phyloP scores from a whole-genome alignment of 768 basidiomycete species.

The Lentinula detonsa region DNA sequence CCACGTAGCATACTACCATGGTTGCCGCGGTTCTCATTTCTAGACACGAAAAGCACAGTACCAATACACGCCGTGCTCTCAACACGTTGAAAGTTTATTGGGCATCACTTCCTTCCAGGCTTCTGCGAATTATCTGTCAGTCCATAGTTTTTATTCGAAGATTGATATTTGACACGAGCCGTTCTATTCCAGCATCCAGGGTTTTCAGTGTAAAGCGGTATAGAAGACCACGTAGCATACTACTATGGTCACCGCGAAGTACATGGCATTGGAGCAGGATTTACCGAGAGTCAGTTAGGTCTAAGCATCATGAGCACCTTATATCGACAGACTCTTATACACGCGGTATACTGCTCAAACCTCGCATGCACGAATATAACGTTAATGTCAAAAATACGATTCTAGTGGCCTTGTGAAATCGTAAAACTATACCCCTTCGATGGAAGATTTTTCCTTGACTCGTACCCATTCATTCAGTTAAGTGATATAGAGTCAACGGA shows the following conservation, averaged over 20 bases:
- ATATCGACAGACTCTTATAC: neutral
- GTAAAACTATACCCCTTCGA: too few species aligned
- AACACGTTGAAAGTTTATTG: neutral
- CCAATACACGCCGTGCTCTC: neutral
- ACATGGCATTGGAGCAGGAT: neutral
- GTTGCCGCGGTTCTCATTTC: neutral
- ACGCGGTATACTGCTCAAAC: neutral
- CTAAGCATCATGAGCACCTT: neutral
- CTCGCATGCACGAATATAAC: neutral
- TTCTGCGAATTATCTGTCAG: neutral
- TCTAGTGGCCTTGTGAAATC: neutral
- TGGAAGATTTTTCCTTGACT: too few species aligned
- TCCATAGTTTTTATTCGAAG: neutral
- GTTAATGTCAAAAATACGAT: neutral
- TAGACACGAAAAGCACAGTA: neutral
- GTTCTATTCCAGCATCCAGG: neutral
- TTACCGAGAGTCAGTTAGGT: neutral
- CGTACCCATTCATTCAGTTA: too few species aligned
- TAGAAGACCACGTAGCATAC: neutral
- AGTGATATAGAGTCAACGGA: too few species aligned
- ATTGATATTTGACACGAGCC: neutral
- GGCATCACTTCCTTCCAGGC: neutral
- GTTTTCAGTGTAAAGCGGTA: neutral
- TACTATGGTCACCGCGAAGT: neutral
- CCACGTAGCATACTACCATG: neutral